These are phyloP conservation scores for Aspergillus udagawae DNA, from an alignment of 2,329 filamentous ascomycete species.

Conservation along the genomic window DNA sequence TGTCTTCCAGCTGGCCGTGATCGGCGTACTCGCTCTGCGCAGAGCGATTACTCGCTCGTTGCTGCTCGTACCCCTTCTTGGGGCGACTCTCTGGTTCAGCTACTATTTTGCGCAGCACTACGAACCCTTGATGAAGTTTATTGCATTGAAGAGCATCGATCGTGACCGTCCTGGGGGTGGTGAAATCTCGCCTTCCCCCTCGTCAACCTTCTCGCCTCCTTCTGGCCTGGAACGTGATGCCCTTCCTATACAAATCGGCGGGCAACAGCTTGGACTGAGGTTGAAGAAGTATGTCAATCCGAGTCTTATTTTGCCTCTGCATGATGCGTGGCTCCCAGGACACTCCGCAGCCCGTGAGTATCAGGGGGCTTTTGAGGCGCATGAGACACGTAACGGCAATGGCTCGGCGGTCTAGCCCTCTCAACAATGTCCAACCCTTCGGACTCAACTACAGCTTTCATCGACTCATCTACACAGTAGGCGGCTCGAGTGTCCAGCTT, in stretches of 20 bases:
- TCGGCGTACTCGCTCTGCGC: constrained; percentile 74
- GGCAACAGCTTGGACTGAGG: constrained; percentile 36
- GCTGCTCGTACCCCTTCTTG: constrained; percentile 70
- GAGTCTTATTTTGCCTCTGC: constrained; percentile 41
- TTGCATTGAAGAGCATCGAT: constrained; percentile 81
- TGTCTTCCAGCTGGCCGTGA: constrained; percentile 87
- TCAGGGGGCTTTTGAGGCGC: constrained; percentile 13
- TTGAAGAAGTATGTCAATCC: constrained; percentile 47
- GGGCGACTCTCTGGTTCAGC: constrained; percentile 82
- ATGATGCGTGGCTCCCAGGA: constrained; percentile 43
- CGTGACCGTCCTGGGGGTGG: constrained; percentile 51
- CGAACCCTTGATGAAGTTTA: constrained; percentile 85
- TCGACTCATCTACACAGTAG: background rate
- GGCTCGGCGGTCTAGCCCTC: constrained; percentile 4
- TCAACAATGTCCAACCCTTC: background rate
- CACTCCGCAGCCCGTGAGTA: constrained; percentile 16
- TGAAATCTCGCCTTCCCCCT: constrained; percentile 34
- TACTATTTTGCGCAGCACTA: constrained; percentile 78
- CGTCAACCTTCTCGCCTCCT: constrained; percentile 36
- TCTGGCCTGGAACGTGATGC: constrained; percentile 43
- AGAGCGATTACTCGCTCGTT: constrained; percentile 69
- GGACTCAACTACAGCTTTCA: background rate
- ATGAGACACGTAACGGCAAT: constrained; percentile 14
- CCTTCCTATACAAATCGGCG: constrained; percentile 38
- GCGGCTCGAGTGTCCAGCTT: background rate